Evolutionary conservation across 257 asterid genomes (phyloP).

Genomic region (Plantago major): DNA sequence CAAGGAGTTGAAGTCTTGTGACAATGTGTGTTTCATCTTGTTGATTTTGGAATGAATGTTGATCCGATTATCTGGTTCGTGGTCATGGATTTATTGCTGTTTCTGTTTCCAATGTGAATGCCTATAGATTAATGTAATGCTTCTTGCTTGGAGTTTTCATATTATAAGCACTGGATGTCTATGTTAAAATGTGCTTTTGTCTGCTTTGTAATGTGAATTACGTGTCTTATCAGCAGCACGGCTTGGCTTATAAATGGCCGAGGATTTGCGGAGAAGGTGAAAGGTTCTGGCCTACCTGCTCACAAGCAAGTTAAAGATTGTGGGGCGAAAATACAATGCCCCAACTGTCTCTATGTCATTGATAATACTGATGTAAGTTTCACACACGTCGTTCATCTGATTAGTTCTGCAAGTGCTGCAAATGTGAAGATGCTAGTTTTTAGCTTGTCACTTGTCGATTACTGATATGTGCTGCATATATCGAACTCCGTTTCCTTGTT

Average conservation of each 20-base stretch:
- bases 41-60: background rate
- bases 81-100: background rate
- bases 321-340: conserved; percentile 67
- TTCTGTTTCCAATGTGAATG: background rate
- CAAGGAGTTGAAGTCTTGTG: background rate
- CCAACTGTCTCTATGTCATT: conserved; percentile 52
- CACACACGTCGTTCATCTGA: too few species aligned
- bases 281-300: conserved; percentile 49
- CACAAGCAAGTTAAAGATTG: conserved; percentile 56
- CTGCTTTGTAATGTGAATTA: background rate
- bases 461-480: too few species aligned
- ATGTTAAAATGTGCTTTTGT: background rate
- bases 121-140: too few species aligned
- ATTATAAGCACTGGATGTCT: background rate
- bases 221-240: conserved; percentile 37
- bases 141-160: too few species aligned
- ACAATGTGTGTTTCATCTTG: background rate
- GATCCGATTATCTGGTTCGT: background rate
- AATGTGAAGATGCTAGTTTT: too few species aligned
- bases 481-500: background rate
- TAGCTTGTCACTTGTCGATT: too few species aligned
- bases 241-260: conserved; percentile 70
- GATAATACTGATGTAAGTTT: conserved; percentile 75
- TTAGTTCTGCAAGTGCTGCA: too few species aligned
- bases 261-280: conserved; percentile 72